Evolutionary conservation across 2,329 filamentous ascomycete species (phyloP).

Genomic region (Colletotrichum shisoi): DNA sequence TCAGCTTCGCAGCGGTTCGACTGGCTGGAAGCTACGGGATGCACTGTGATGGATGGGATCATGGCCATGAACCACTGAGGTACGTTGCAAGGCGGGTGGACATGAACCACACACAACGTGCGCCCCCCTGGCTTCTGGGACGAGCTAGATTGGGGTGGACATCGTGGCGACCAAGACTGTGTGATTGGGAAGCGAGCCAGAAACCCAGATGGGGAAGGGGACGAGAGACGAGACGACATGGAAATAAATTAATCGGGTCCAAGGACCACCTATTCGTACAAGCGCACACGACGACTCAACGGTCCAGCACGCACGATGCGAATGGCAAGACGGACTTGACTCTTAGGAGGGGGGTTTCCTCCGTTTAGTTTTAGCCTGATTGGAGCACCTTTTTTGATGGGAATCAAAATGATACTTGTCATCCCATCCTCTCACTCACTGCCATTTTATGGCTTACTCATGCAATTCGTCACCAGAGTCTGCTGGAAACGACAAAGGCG

Average conservation of each 20-base stretch:
- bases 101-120: not conserved
- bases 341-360: not conserved
- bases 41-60: constrained; percentile 30
- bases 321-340: not conserved
- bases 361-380: not conserved
- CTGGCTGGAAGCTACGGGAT: constrained; percentile 10
- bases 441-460: not conserved
- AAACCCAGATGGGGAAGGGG: constrained; percentile 8
- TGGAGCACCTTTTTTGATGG: not conserved
- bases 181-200: constrained; percentile 17
- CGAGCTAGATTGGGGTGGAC: constrained; percentile 25
- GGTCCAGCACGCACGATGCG: not conserved
- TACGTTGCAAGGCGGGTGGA: no score
- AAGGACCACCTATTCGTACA: not conserved
- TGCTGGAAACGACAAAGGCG: not conserved
- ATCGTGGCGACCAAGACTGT: constrained; percentile 9
- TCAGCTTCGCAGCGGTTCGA: not conserved
- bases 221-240: constrained; percentile 9
- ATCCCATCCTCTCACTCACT: no score
- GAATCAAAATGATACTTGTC: no score
- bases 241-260: constrained; percentile 2
- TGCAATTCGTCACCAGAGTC: not conserved
- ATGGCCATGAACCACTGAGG: constrained; percentile 11
- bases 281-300: constrained; percentile 5
- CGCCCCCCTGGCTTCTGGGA: constrained; percentile 24